A percentile compares a stretch with the other conserved stretches of the same genome.
Conservation (phyloP, 1,284 basidiomycete species). For the Mycena citricolor region DNA sequence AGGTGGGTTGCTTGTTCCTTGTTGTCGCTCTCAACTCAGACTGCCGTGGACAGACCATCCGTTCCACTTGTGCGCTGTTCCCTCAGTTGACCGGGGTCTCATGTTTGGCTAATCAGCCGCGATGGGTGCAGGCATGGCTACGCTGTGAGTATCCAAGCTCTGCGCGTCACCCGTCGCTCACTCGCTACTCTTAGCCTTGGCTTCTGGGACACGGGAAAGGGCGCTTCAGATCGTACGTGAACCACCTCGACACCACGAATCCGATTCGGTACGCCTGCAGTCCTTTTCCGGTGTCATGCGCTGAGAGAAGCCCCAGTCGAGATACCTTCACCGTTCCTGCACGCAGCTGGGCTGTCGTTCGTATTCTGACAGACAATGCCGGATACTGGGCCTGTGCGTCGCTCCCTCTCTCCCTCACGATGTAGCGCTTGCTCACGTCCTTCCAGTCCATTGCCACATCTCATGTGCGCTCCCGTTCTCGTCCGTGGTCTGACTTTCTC, state of each 20-base stretch:
- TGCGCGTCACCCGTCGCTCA: background rate
- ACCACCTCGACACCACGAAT: slow-evolving; percentile 22
- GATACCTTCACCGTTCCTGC: slow-evolving; percentile 29
- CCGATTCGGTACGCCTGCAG: slow-evolving; percentile 24
- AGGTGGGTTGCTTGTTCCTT: slow-evolving; percentile 2
- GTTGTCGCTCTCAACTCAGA: background rate
- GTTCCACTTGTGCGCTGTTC: slow-evolving; percentile 19
- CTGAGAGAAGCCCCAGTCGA: slow-evolving; percentile 10
- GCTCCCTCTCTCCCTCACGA: background rate
- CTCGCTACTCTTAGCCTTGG: slow-evolving; percentile 26
- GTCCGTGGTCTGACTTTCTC: no score
- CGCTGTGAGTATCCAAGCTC: slow-evolving; percentile 4
- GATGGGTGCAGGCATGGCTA: slow-evolving; percentile 15
- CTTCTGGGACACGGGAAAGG: slow-evolving; percentile 28
- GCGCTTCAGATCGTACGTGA: slow-evolving; percentile 17
- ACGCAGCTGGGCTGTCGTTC: slow-evolving; percentile 26
- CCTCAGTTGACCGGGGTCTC: background rate
- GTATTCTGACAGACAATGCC: slow-evolving; percentile 29
- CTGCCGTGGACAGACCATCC: slow-evolving; percentile 18
- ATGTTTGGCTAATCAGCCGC: background rate
- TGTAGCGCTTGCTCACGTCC: background rate
- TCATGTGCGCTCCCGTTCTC: slow-evolving; percentile 10
- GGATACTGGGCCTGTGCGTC: slow-evolving; percentile 24
- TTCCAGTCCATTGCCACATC: slow-evolving; percentile 22
- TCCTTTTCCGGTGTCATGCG: background rate